Evolutionary conservation across 805 yeast genomes (phyloP), one percentile per base, ranked within the genome.

Genomic region (Myxozyma sirexii): DNA sequence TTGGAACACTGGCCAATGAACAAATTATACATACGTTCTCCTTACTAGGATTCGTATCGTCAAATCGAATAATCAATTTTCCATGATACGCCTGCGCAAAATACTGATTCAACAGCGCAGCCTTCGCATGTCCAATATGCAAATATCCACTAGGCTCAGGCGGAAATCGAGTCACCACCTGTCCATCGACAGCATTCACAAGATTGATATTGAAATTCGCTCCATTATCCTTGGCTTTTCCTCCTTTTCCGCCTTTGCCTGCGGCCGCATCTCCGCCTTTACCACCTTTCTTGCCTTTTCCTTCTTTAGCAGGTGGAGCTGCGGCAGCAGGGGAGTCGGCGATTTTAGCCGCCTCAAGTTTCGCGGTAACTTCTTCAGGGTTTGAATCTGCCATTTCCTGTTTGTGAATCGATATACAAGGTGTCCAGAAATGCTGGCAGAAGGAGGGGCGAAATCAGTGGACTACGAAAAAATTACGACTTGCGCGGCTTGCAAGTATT

Each of bases 71-170:
- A 71, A 94, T 91, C 74, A 94, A 84, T 77, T 94, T 94, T 74
- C 99, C 99, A 72, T 94, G 88, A 82, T 93, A 94, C 72, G 84
- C 87, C 69, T 90, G 86, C 50, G 99, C 99, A 79, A 94, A 93
- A 79, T 92, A 93, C 77, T 94, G 94, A 79, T 94, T 94, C 74
- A 94, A 82, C 60, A 94, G 81, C 56, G 99, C 99, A 63, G 99
- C 99, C 77, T 94, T 94, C 62, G 97, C 99, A 74, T 94, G 99
- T 68, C 99, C 99, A 77, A 94, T 94, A 77, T 94, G 99, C 77
- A 94, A 82, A 77, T 92, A 94, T 78, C 99, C 99, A 78, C 96
- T 89, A 62, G 99, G 99, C 80, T 94, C 99, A 66, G 99, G 99
- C 54, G 97, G 99, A 85, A 94, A 94, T 79, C 99, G 88, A 56